Base-by-base conservation (phyloP, 2,329 filamentous ascomycete genomes). In the Emergomyces orientalis region DNA sequence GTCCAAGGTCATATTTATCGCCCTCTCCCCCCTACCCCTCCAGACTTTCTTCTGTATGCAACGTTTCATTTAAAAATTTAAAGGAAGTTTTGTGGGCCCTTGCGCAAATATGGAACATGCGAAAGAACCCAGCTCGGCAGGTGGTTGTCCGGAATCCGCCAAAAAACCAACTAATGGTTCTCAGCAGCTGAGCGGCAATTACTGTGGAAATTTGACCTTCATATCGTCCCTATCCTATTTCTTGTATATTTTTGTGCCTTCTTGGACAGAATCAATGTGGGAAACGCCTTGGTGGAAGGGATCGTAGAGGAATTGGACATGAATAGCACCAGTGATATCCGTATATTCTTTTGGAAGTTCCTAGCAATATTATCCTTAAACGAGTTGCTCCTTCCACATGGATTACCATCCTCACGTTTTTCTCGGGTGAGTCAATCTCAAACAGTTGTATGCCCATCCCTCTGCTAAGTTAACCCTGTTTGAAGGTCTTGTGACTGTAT, bases 181-280 rank as follows among this genome's bases (percentile, higher is more conserved):
- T 61, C 9, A 62, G 56, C 52, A 58, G 61, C 49, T 2, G 74
- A 75, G 11, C 79, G 82, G 64, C 79, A 76, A 69, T 77, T 60
- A 19, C 32, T 60, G 2, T 71, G 77, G 54, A 83, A 82, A 70
- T 73, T 76, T 59, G 81, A 82, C 65, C 63, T 80, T 13, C 74
- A 77, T 52, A 73, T 83, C 27, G 69, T 83, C 6, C 81, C 81
- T 0, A 76, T 79, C 19, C 69, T 83, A 9, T 78, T 75, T 62
- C 60, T 80, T 5, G 68, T 83, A 0, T 80, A 77, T 63, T 69
- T 80, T 14, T 71, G 78, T 41, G 73, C 77, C 2, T 80, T 80
- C 60, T 68, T 81, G 8, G 79, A 81, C 64, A 73, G 79, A n/a
- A 67, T 77, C 67, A 78, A 78, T 64, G 79, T 81, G 60, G 79